These are phyloP conservation scores for Fusarium pseudocircinatum DNA, from an alignment of 2,329 filamentous ascomycete species.

Conservation along the genomic window DNA sequence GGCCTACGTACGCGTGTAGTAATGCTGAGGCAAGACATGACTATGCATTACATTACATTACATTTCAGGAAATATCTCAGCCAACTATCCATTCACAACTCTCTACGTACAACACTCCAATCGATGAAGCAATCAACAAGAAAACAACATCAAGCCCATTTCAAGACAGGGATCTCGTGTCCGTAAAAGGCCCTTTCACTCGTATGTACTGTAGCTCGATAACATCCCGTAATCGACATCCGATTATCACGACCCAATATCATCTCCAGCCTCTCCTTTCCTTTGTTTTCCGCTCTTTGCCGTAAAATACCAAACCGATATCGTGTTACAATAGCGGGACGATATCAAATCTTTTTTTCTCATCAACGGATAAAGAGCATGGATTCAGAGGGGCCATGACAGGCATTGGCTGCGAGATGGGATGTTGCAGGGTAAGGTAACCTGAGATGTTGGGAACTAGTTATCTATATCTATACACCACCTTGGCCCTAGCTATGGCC, in stretches of 20 bases:
- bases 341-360: constrained; percentile 1
- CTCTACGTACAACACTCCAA: neutral
- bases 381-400: constrained; percentile 4
- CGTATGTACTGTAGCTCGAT: neutral
- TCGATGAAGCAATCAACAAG: neutral
- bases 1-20: constrained; percentile 4
- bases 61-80: neutral
- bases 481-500: constrained; percentile 6
- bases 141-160: neutral
- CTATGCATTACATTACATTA: neutral
- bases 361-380: neutral
- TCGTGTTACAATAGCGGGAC: constrained; percentile 27
- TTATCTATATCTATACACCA: constrained; percentile 8
- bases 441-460: constrained; percentile 31
- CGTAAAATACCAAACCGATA: constrained; percentile 9
- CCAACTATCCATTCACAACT: neutral
- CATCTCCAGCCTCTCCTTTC: constrained; percentile 25
- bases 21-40: constrained; percentile 32
- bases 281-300: constrained; percentile 38
- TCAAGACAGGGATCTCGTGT: constrained; percentile 23
- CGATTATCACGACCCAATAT: neutral
- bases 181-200: constrained; percentile 34
- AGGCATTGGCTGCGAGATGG: constrained; percentile 21
- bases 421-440: constrained; percentile 39
- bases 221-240: constrained; percentile 1